Evolutionary conservation across 306 rosid genomes (phyloP).

Genomic region (Mucuna pruriens): DNA sequence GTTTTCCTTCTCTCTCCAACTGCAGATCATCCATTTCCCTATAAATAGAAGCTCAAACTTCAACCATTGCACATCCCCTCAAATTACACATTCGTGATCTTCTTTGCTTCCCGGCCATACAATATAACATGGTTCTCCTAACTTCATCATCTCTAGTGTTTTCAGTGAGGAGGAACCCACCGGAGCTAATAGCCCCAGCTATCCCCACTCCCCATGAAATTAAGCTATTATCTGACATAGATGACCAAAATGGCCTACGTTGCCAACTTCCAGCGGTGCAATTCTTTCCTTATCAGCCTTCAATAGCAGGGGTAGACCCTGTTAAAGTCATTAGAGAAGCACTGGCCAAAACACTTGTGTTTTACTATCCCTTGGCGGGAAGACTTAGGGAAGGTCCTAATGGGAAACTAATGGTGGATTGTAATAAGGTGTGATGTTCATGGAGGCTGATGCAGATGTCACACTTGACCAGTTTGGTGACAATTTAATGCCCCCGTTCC

Average conservation of each 20-base stretch:
- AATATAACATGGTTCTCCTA: background rate
- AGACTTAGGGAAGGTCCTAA: background rate
- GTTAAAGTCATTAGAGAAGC: too few relatives aligned
- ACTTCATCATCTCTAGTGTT: background rate
- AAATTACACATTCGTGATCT: too few relatives aligned
- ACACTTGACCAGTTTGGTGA: constrained; percentile 39
- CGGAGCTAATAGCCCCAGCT: constrained; percentile 22
- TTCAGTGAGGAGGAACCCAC: background rate
- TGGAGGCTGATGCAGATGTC: background rate
- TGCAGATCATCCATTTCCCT: too few relatives aligned
- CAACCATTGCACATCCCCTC: background rate
- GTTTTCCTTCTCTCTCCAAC: too few relatives aligned
- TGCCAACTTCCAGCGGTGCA: background rate
- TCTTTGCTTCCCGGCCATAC: background rate
- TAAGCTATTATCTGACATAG: constrained; percentile 13
- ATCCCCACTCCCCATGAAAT: constrained; percentile 16
- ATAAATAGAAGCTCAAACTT: background rate
- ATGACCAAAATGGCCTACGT: background rate
- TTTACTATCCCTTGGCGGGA: background rate
- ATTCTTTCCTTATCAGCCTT: background rate
- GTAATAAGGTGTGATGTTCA: too few relatives aligned
- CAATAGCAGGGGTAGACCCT: constrained; percentile 14
- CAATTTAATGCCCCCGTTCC: constrained; percentile 51
- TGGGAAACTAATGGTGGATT: too few relatives aligned
- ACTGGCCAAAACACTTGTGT: too few relatives aligned